These are phyloP conservation scores for Gynochthodes officinalis DNA, from an alignment of 257 asterid species.

Conservation along the genomic window DNA sequence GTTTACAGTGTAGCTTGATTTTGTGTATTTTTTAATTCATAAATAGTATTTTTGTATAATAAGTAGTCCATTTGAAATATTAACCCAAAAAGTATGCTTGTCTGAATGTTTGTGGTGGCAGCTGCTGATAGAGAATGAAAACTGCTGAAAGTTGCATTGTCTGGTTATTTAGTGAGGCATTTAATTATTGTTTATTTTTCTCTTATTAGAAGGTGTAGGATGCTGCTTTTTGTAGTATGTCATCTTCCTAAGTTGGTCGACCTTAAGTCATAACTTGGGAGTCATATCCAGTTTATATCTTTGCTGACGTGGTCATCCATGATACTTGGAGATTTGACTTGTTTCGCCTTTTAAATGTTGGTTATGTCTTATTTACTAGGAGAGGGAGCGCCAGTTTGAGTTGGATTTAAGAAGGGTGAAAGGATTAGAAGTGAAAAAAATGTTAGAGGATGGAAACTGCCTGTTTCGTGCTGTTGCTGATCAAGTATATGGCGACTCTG, in stretches of 20 bases:
- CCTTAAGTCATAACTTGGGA: neutral
- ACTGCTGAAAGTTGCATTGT: neutral
- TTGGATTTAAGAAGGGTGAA: conserved; percentile 75
- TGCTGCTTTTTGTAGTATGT: neutral
- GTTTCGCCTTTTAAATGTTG: neutral
- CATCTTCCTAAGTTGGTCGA: neutral
- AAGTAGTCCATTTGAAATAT: too few relatives aligned
- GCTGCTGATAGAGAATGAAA: neutral
- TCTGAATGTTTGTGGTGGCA: too few relatives aligned
- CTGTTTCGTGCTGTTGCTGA: conserved; percentile 99
- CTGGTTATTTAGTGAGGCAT: neutral
- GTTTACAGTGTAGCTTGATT: neutral
- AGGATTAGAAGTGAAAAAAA: conserved; percentile 91
- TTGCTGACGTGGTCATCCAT: neutral
- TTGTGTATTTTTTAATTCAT: neutral
- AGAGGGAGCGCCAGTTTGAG: conserved; percentile 89
- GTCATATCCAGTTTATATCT: neutral
- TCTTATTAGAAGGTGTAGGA: neutral
- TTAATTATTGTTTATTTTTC: neutral
- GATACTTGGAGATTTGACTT: neutral
- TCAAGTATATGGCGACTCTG: conserved; percentile 99
- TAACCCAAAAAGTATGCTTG: neutral
- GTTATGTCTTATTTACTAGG: conserved; percentile 37
- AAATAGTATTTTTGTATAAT: too few relatives aligned
- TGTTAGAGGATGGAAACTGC: conserved; percentile 97